Conservation (phyloP, 768 basidiomycete genomes). For the Trametes cinnabarina region DNA sequence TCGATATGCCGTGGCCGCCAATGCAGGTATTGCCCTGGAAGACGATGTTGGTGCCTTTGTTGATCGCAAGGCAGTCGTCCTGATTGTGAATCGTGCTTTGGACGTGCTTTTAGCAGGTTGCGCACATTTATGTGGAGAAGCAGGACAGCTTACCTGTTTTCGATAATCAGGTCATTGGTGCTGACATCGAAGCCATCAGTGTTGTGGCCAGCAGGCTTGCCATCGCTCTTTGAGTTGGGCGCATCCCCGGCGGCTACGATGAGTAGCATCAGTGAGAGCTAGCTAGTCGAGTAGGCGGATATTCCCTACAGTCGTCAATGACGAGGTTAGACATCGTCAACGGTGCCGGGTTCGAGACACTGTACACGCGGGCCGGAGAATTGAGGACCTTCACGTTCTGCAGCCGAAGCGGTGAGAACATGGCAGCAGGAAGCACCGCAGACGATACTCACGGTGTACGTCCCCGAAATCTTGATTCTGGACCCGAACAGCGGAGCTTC, state of each 20-base stretch:
- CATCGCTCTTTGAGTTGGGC: slow-evolving; percentile 50
- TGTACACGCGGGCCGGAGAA: slow-evolving; percentile 37
- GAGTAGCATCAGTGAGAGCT: background rate
- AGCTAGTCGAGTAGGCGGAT: background rate
- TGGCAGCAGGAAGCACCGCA: background rate
- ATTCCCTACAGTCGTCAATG: slow-evolving; percentile 56
- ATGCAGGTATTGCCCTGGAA: slow-evolving; percentile 50
- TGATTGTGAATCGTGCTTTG: slow-evolving; percentile 28
- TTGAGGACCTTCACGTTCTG: slow-evolving; percentile 41
- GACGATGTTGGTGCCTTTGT: slow-evolving; percentile 35
- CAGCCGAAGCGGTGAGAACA: background rate
- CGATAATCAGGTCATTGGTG: slow-evolving; percentile 28
- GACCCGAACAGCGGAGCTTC: background rate
- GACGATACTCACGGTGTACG: slow-evolving; percentile 29
- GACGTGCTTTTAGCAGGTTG: background rate
- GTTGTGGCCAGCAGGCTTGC: slow-evolving; percentile 47
- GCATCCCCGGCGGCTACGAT: slow-evolving; percentile 49
- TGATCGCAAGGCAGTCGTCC: slow-evolving; percentile 62
- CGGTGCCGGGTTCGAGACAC: slow-evolving; percentile 27
- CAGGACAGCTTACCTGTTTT: slow-evolving; percentile 21
- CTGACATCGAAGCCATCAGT: slow-evolving; percentile 33
- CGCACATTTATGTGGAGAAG: background rate
- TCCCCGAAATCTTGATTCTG: slow-evolving; percentile 43
- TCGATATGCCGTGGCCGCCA: slow-evolving; percentile 64
- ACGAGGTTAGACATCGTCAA: slow-evolving; percentile 43